A percentile compares a stretch with the other conserved stretches of the same genome.
These are phyloP conservation scores for Ceratobasidium theobromae DNA, from an alignment of 1,284 basidiomycete genomes.

Conservation along the genomic window DNA sequence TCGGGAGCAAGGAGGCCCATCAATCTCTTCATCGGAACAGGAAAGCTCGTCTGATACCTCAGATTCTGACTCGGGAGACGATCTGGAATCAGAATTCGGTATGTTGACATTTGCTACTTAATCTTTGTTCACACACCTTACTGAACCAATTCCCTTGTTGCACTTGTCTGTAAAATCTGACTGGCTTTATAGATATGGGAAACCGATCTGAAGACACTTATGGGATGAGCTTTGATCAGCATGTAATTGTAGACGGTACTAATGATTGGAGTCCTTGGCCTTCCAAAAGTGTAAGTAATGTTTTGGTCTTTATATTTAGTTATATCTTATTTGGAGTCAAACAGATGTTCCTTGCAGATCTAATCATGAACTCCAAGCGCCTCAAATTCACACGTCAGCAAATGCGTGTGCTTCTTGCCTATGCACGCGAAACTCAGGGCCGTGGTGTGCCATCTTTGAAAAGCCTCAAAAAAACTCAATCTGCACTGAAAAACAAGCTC, in stretches of 20 bases:
- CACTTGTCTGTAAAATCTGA: no score
- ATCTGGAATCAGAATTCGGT: no score
- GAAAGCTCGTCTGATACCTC: no score
- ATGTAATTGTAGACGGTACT: not conserved
- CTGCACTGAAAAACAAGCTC: not conserved
- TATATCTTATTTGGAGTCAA: not conserved
- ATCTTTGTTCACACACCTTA: no score
- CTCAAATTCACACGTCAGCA: not conserved
- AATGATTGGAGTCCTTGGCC: not conserved
- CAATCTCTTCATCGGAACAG: no score
- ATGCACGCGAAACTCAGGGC: not conserved
- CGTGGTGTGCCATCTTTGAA: not conserved
- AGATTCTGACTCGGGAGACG: no score
- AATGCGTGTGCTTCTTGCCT: not conserved
- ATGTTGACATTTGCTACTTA: no score
- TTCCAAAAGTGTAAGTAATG: not conserved
- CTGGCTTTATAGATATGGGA: no score
- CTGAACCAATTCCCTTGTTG: no score
- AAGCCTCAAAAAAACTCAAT: not conserved
- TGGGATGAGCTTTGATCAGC: not conserved
- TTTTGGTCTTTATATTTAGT: not conserved
- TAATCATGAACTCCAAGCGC: not conserved
- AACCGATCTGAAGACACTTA: not conserved
- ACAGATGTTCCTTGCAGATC: conserved; percentile 13
- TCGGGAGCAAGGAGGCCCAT: no score